A percentile compares a stretch with the other conserved stretches of the same genome.
phyloP scores from a whole-genome alignment of 139 green algal species.

The Gonium pectorale region DNA sequence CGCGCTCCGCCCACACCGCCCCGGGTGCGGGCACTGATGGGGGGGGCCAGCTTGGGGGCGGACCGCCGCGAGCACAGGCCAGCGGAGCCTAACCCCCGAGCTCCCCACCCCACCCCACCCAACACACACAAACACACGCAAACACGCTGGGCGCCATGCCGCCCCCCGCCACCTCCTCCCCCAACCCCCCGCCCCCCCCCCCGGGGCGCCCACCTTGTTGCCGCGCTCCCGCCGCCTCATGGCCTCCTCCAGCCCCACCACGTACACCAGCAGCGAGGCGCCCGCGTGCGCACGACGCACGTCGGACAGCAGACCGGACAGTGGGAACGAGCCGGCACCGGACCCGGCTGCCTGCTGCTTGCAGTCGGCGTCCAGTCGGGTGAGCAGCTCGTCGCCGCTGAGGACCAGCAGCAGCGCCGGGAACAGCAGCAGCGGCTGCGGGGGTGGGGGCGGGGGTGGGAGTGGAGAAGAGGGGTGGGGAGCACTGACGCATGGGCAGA shows the following conservation, averaged over 20 bases:
- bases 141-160: too few species aligned
- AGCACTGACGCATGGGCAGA: not conserved
- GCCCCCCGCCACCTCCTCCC: too few species aligned
- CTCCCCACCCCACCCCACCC: too few species aligned
- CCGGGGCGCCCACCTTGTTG: not conserved
- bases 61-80: too few species aligned
- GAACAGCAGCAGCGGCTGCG: slow-evolving; percentile 36
- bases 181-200: not conserved
- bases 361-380: not conserved
- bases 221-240: slow-evolving; percentile 1
- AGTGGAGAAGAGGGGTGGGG: not conserved
- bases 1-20: too few species aligned
- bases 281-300: not conserved
- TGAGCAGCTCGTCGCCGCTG: slow-evolving; percentile 25
- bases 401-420: slow-evolving; percentile 29
- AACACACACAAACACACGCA: too few species aligned
- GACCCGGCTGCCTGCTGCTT: too few species aligned
- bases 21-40: too few species aligned
- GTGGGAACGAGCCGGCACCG: too few species aligned
- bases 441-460: not conserved
- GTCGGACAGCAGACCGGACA: not conserved
- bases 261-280: slow-evolving; percentile 14
- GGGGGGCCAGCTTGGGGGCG: too few species aligned
- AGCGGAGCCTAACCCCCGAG: too few species aligned
- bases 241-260: slow-evolving; percentile 21